Conservation (phyloP, 768 basidiomycete genomes). For the Pleurotus pulmonarius region DNA sequence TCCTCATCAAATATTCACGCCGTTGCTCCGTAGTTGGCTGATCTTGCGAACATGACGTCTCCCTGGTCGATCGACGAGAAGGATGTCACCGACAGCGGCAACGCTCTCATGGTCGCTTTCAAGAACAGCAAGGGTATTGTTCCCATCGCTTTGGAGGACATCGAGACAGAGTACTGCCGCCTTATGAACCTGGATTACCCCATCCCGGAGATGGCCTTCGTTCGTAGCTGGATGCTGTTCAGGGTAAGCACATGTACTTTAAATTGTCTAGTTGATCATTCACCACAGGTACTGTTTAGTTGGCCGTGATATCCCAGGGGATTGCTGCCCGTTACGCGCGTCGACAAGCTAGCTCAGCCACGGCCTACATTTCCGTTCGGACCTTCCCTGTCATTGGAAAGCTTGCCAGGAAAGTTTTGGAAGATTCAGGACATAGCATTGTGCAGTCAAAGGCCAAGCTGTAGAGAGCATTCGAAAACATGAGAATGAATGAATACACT, state of each 20-base stretch:
- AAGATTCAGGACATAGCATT: constrained; percentile 43
- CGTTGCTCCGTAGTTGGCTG: constrained; percentile 56
- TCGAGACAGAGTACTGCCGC: constrained; percentile 81
- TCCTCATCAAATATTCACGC: background rate
- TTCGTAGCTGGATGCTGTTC: constrained; percentile 83
- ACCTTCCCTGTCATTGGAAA: constrained; percentile 62
- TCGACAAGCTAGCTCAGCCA: constrained; percentile 86
- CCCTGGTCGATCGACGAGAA: constrained; percentile 66
- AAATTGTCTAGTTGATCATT: constrained; percentile 2
- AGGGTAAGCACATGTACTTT: constrained; percentile 42
- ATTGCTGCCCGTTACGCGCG: constrained; percentile 85
- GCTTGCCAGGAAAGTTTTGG: constrained; percentile 56
- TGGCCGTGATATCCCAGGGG: constrained; percentile 83
- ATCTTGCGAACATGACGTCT: constrained; percentile 86
- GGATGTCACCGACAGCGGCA: constrained; percentile 27
- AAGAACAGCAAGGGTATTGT: constrained; percentile 55
- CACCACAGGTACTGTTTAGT: constrained; percentile 29
- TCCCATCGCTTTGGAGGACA: constrained; percentile 62
- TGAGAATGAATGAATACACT: no score
- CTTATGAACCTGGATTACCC: constrained; percentile 67
- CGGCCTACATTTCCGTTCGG: constrained; percentile 43
- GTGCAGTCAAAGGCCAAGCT: constrained; percentile 13
- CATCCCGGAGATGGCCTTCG: constrained; percentile 75
- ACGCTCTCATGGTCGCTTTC: constrained; percentile 46
- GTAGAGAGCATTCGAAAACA: background rate